Evolutionary conservation across 2,329 filamentous ascomycete species (phyloP).

Genomic region (Cytospora chrysosperma): DNA sequence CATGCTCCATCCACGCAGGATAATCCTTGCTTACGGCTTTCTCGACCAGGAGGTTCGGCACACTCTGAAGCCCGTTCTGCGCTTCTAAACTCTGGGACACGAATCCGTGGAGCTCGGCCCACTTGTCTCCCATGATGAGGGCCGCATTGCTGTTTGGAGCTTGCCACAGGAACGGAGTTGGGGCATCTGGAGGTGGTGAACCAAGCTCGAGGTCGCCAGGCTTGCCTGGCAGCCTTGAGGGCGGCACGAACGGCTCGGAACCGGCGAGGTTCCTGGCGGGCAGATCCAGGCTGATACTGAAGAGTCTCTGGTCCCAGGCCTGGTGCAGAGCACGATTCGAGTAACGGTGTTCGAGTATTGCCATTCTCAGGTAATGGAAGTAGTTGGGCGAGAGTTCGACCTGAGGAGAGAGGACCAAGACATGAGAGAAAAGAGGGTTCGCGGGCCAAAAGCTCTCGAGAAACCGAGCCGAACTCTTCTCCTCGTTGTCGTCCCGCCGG

Average conservation of each 20-base stretch:
- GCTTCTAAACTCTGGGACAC: conserved; percentile 61
- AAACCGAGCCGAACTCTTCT: conserved; percentile 72
- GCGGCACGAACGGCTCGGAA: conserved; percentile 51
- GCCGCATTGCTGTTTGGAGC: conserved; percentile 78
- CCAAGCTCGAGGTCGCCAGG: not conserved
- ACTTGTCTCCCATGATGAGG: conserved; percentile 81
- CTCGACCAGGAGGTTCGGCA: conserved; percentile 42
- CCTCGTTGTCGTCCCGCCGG: conserved; percentile 56
- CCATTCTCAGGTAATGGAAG: conserved; percentile 74
- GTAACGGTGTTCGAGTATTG: conserved; percentile 74
- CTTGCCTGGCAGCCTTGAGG: conserved; percentile 28
- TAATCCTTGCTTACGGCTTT: conserved; percentile 67
- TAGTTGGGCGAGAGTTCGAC: conserved; percentile 77
- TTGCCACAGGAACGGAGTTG: conserved; percentile 77
- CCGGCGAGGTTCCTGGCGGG: conserved; percentile 65
- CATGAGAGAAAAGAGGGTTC: conserved; percentile 63
- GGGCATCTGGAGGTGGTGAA: conserved; percentile 27
- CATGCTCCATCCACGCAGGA: conserved; percentile 76
- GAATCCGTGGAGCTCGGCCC: conserved; percentile 82
- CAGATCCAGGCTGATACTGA: conserved; percentile 78
- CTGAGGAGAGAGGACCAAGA: conserved; percentile 82
- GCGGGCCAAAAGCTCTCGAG: conserved; percentile 86
- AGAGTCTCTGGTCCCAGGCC: conserved; percentile 54
- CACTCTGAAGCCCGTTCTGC: conserved; percentile 35
- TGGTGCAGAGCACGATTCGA: conserved; percentile 49